A percentile compares a stretch with the other conserved stretches of the same genome.
These are phyloP conservation scores for Colletotrichum lentis DNA, from an alignment of 2,329 filamentous ascomycete species.

Conservation along the genomic window DNA sequence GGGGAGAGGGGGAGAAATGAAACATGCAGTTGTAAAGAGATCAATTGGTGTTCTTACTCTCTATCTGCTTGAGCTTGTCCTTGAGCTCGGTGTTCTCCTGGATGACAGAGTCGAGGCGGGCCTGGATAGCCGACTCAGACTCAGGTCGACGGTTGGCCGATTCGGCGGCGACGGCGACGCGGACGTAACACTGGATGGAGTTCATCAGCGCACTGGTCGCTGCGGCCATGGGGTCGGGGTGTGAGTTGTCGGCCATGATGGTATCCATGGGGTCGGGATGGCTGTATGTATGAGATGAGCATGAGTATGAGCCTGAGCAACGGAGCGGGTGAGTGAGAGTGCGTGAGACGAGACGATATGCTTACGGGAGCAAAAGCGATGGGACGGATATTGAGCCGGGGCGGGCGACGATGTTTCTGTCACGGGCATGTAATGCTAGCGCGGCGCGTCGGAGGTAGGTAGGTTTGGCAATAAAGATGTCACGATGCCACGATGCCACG, in stretches of 20 bases:
- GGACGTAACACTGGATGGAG: slow-evolving; percentile 30
- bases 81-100: slow-evolving; percentile 27
- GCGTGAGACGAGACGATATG: background rate
- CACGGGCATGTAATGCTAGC: slow-evolving; percentile 1
- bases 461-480: background rate
- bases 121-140: slow-evolving; percentile 6
- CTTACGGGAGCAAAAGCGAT: slow-evolving; percentile 2
- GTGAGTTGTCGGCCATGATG: slow-evolving; percentile 27
- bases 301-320: background rate
- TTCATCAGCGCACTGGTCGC: slow-evolving; percentile 20
- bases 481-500: background rate
- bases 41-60: slow-evolving; percentile 27
- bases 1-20: background rate
- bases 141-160: slow-evolving; percentile 2
- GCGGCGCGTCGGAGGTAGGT: background rate
- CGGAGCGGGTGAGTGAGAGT: background rate
- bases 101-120: slow-evolving; percentile 14
- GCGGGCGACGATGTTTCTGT: background rate
- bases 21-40: slow-evolving; percentile 8
- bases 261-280: background rate
- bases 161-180: slow-evolving; percentile 21
- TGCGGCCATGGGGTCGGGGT: slow-evolving; percentile 23
- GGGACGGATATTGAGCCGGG: background rate
- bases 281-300: background rate
- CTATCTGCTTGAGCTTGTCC: slow-evolving; percentile 26